Conservation (phyloP, 2,329 filamentous ascomycete species). For the Phyllosticta ampelicida region DNA sequence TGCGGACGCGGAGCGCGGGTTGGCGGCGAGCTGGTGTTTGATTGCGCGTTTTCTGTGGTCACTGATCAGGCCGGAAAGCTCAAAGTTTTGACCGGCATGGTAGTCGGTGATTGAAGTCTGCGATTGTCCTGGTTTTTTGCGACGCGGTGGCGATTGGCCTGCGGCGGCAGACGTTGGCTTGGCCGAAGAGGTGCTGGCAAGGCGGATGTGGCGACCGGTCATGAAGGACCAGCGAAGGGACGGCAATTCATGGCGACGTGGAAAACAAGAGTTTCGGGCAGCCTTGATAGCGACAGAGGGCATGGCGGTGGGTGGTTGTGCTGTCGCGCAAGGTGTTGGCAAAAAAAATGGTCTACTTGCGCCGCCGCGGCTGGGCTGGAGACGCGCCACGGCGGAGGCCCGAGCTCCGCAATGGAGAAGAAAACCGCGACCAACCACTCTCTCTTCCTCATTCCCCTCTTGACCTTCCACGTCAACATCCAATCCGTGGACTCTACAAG, state of each 20-base stretch:
- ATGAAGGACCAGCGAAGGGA: conserved; percentile 7
- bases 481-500: not conserved
- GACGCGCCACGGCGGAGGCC: not conserved
- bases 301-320: not conserved
- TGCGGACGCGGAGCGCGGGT: not conserved
- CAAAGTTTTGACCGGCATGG: not conserved
- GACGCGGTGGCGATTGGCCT: not conserved
- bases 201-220: not conserved
- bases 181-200: not conserved
- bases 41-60: not conserved
- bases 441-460: not conserved
- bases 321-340: not conserved
- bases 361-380: not conserved
- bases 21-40: not conserved
- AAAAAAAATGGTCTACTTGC: conserved; percentile 7
- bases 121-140: not conserved
- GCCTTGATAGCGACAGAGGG: not conserved
- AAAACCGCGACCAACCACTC: conserved; percentile 1
- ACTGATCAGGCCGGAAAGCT: not conserved
- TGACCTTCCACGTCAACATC: not conserved
- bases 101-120: not conserved
- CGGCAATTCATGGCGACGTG: conserved; percentile 1
- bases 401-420: not conserved
- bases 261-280: not conserved
- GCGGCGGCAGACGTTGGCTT: not conserved